Percentiles rank a stretch among this genome's conserved stretches.
Evolutionary conservation across 306 rosid genomes (phyloP).

Genomic region (Ceratonia siliqua): DNA sequence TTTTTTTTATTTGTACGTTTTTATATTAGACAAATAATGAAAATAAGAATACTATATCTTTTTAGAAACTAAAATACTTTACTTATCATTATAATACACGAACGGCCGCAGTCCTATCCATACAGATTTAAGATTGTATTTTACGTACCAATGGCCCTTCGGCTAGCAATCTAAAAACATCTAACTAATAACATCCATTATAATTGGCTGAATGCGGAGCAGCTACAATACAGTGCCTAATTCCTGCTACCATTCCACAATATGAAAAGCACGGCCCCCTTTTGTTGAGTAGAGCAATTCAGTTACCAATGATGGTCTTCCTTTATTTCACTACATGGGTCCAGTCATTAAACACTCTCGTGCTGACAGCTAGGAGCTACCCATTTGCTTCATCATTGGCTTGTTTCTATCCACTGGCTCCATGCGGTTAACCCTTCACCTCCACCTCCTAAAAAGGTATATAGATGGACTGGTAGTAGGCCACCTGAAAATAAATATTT

Average conservation of each 20-base stretch:
- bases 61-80: too few species aligned
- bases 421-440: neutral
- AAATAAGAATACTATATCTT: too few species aligned
- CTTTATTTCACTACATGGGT: neutral
- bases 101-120: too few species aligned
- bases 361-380: neutral
- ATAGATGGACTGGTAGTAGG: neutral
- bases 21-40: too few species aligned
- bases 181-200: too few species aligned
- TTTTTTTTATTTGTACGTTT: too few species aligned
- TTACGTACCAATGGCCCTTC: too few species aligned
- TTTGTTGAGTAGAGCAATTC: neutral
- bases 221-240: neutral
- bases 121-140: too few species aligned
- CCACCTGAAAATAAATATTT: neutral
- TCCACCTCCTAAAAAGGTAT: neutral
- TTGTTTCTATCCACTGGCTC: neutral
- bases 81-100: too few species aligned
- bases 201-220: too few species aligned
- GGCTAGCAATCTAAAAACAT: too few species aligned
- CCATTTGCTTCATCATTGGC: neutral
- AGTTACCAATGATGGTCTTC: neutral
- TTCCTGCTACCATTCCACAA: neutral
- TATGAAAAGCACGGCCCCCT: neutral
- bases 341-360: neutral